phyloP scores from a whole-genome alignment of 83 land plant genomes.

The Thuja plicata region DNA sequence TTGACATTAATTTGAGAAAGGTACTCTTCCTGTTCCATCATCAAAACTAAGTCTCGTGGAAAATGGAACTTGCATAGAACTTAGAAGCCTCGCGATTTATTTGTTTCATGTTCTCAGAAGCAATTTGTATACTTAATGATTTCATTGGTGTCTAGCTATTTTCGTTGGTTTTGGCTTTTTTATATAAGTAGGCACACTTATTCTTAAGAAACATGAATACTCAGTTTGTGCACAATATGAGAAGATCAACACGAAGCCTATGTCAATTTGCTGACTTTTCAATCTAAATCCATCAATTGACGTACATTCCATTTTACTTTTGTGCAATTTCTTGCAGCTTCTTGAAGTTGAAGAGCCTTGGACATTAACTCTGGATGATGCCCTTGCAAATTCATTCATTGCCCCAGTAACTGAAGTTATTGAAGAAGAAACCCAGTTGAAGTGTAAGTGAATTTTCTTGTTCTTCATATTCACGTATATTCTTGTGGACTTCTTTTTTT shows the following conservation, averaged over 20 bases:
- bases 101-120: not conserved
- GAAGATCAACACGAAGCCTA: not conserved
- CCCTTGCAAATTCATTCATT: constrained; percentile 91
- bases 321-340: constrained; percentile 46
- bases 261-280: not conserved
- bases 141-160: not conserved
- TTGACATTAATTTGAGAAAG: constrained; percentile 63
- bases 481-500: not conserved
- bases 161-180: not conserved
- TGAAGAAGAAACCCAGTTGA: constrained; percentile 77
- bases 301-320: not conserved
- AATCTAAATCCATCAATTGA: not conserved
- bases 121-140: not conserved
- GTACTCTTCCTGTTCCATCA: constrained; percentile 32
- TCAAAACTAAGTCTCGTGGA: not conserved
- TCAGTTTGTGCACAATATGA: not conserved
- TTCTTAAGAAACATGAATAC: not conserved
- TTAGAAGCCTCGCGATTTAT: not conserved
- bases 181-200: not conserved
- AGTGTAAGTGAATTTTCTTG: constrained; percentile 37
- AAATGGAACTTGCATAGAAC: not conserved
- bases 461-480: not conserved
- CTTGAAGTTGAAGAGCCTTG: constrained; percentile 72
- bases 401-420: constrained; percentile 77
- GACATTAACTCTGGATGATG: constrained; percentile 95